Conservation (phyloP, 179 eudicot species). For the Corrigiola litoralis region DNA sequence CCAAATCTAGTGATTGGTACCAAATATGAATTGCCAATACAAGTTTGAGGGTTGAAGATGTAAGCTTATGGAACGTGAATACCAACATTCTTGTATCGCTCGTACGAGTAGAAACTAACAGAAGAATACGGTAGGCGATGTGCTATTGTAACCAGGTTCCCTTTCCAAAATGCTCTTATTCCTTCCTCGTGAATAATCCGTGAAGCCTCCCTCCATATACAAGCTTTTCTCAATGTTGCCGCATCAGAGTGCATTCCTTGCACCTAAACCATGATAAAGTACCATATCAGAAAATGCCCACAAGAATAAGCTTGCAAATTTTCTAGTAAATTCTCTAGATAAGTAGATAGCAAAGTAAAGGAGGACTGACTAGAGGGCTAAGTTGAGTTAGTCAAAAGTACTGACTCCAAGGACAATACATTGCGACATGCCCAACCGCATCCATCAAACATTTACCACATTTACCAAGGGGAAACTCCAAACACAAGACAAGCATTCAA, state of each 20-base stretch:
- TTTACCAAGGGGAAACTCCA: too few relatives aligned
- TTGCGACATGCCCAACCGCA: too few relatives aligned
- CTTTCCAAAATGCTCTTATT: conserved; percentile 72
- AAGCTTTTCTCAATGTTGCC: conserved; percentile 47
- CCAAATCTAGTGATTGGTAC: not conserved
- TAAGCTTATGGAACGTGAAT: conserved; percentile 30
- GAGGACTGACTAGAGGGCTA: not conserved
- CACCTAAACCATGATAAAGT: conserved; percentile 29
- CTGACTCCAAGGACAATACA: not conserved
- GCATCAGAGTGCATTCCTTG: conserved; percentile 78
- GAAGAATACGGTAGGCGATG: conserved; percentile 80
- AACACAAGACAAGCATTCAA: too few relatives aligned
- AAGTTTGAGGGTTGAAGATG: not conserved
- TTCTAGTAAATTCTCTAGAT: not conserved
- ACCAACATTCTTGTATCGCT: conserved; percentile 77
- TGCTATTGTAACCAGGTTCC: conserved; percentile 67
- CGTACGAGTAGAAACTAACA: conserved; percentile 66
- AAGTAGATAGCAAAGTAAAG: not conserved
- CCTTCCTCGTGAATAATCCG: conserved; percentile 61
- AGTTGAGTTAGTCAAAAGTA: not conserved
- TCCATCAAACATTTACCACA: too few relatives aligned
- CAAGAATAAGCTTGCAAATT: not conserved
- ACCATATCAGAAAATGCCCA: not conserved
- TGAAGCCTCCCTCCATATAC: conserved; percentile 64
- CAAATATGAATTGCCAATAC: not conserved